Percentiles rank a stretch among this genome's conserved stretches.
Evolutionary conservation across 2,329 filamentous ascomycete genomes (phyloP).

Genomic region (Neocatenulostroma microsporum): DNA sequence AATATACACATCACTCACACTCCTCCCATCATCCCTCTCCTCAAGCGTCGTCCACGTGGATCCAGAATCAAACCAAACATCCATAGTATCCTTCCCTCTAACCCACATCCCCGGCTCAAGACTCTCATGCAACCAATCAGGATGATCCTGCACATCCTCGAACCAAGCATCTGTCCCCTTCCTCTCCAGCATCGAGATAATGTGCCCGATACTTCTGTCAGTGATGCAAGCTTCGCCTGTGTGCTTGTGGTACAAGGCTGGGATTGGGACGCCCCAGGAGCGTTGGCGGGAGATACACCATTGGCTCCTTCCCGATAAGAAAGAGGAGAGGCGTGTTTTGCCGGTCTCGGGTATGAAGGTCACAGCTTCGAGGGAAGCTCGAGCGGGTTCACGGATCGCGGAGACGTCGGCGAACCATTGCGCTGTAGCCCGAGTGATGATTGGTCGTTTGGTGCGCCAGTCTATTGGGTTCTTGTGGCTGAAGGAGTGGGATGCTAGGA

Average conservation of each 20-base stretch:
- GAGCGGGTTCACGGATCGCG: conserved; percentile 66
- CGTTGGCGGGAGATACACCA: conserved; percentile 98
- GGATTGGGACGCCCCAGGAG: conserved; percentile 94
- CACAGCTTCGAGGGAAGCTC: conserved; percentile 62
- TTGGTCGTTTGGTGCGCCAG: conserved; percentile 89
- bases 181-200: conserved; percentile 67
- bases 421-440: conserved; percentile 84
- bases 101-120: conserved; percentile 53
- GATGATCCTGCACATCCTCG: conserved; percentile 68
- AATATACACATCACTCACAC: conserved; percentile 75
- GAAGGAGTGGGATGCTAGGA: conserved; percentile 64
- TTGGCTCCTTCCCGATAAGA: conserved; percentile 78
- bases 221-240: conserved; percentile 63
- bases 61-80: conserved; percentile 98
- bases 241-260: conserved; percentile 67
- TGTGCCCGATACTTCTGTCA: conserved; percentile 70
- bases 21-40: conserved; percentile 26
- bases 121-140: conserved; percentile 64
- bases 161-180: conserved; percentile 92
- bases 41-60: conserved; percentile 70
- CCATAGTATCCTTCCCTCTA: conserved; percentile 91
- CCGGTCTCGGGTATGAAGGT: conserved; percentile 71
- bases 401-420: conserved; percentile 97
- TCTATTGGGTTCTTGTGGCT: conserved; percentile 96
- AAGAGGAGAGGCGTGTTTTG: conserved; percentile 68